These are phyloP conservation scores for Agroathelia rolfsii DNA, from an alignment of 1,284 basidiomycete species.

Conservation along the genomic window DNA sequence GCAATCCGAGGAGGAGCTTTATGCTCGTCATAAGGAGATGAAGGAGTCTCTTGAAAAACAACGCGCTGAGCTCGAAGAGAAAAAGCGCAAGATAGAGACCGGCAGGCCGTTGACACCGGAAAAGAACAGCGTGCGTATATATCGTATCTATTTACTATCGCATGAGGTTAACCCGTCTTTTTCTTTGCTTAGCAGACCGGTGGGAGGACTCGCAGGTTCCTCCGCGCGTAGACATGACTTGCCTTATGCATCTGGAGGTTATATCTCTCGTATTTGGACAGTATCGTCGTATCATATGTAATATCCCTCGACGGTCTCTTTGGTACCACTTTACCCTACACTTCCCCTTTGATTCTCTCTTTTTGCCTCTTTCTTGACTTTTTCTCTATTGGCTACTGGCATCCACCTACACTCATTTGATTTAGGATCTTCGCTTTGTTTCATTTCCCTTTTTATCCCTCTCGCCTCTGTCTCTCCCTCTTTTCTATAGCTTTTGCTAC, in stretches of 20 bases:
- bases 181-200: no score
- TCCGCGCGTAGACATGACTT: slow-evolving; percentile 51
- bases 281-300: no score
- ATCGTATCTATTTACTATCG: no score
- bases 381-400: slow-evolving; percentile 23
- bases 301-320: no score
- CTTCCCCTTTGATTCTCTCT: no score
- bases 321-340: no score
- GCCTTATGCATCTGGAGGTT: slow-evolving; percentile 12
- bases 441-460: slow-evolving; percentile 22
- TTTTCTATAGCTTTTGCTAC: slow-evolving; percentile 18
- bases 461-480: slow-evolving; percentile 28
- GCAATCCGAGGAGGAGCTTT: slow-evolving; percentile 96
- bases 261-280: slow-evolving; percentile 17
- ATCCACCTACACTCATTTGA: slow-evolving; percentile 24
- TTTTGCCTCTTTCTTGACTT: slow-evolving; percentile 17
- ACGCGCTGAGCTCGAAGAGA: slow-evolving; percentile 89
- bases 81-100: slow-evolving; percentile 93
- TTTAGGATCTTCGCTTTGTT: slow-evolving; percentile 16
- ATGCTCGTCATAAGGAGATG: slow-evolving; percentile 96
- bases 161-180: no score
- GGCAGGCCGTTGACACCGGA: slow-evolving; percentile 93
- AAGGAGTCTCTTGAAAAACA: slow-evolving; percentile 98
- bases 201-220: slow-evolving; percentile 72
- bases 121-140: slow-evolving; percentile 64